Evolutionary conservation across 176 grass and related monocot genomes (phyloP), one percentile per base, ranked within the genome.

Genomic region (Secale cereale): DNA sequence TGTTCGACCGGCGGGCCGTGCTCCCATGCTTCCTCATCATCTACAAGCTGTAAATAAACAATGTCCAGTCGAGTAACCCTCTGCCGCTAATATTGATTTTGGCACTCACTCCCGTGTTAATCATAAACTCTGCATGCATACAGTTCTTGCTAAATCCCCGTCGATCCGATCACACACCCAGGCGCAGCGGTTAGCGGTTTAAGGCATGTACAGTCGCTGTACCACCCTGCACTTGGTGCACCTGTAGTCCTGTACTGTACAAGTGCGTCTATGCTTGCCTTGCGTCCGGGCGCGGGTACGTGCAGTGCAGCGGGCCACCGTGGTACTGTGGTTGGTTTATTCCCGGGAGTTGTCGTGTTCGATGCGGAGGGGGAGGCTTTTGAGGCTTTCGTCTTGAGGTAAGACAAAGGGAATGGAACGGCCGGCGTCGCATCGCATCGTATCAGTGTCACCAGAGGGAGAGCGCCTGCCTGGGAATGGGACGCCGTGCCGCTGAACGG

Each of bases 11-110:
- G 69, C 82, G 92, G 65, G 95, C 92, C 23, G 92, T 98, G 46
- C 95, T 98, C 60, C 95, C 95, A 3, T 98, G 95, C 87, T 98
- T 98, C 90, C 89, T 98, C 43, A 87, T 98, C 78, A 93, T 98
- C 87, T 95, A 98, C 87, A 90, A 63, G 74, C 72, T 95, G 91
- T 94, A 87, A 92, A 81, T 45, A 45, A 80, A 22, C 36, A 72
- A 23, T 41, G 41, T 12, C 41, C 41, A 70, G 57, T 23, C 14
- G 71, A 72, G 77, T 45, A 78, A 83, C 80, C 80, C 67, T 2
- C 85, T 14, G 39, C 78, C 85, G 12, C 85, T 80, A 69, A 74
- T 91, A 67, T 91, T 87, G 68, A 16, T 35, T 8, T 67, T 80
- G 14, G 66, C 33, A 11, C 35, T 37, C 31, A 8, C 32, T 59